Evolutionary conservation across 441 rosid species (phyloP).

Genomic region (Eruca vesicaria): DNA sequence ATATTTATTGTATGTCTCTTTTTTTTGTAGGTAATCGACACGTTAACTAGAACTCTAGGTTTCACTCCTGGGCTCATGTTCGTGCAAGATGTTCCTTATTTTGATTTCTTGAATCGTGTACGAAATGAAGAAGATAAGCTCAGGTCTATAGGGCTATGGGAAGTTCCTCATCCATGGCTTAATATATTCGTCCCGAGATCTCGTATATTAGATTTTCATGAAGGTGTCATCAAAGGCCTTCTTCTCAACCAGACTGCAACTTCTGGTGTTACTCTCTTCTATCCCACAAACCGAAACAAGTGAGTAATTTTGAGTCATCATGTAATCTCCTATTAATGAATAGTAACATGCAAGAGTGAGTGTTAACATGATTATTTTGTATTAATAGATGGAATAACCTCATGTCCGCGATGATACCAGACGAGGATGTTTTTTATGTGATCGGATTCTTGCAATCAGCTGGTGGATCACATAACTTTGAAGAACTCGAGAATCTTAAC

Average conservation of each 20-base stretch:
- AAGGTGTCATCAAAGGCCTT: conserved; percentile 62
- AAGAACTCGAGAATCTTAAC: conserved; percentile 59
- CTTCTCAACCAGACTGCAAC: conserved; percentile 67
- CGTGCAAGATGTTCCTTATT: conserved; percentile 58
- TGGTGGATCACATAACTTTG: conserved; percentile 53
- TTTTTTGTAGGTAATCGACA: conserved; percentile 47
- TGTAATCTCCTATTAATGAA: neutral
- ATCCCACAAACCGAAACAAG: conserved; percentile 85
- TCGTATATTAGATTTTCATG: conserved; percentile 53
- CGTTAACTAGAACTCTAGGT: conserved; percentile 41
- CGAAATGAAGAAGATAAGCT: conserved; percentile 67
- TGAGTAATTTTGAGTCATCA: conserved; percentile 34
- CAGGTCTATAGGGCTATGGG: conserved; percentile 69
- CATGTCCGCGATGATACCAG: conserved; percentile 70
- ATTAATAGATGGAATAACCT: conserved; percentile 73
- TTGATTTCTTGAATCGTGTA: conserved; percentile 78
- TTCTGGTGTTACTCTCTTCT: conserved; percentile 64
- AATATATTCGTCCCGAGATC: conserved; percentile 83
- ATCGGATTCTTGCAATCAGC: conserved; percentile 78
- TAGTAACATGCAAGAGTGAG: neutral
- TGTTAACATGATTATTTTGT: neutral
- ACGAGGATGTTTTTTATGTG: conserved; percentile 79
- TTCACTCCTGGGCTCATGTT: conserved; percentile 46
- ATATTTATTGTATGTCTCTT: neutral
- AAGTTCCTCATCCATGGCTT: conserved; percentile 98